Conservation (phyloP, 176 grass and related monocot species). For the Bolboschoenus planiculmis region DNA sequence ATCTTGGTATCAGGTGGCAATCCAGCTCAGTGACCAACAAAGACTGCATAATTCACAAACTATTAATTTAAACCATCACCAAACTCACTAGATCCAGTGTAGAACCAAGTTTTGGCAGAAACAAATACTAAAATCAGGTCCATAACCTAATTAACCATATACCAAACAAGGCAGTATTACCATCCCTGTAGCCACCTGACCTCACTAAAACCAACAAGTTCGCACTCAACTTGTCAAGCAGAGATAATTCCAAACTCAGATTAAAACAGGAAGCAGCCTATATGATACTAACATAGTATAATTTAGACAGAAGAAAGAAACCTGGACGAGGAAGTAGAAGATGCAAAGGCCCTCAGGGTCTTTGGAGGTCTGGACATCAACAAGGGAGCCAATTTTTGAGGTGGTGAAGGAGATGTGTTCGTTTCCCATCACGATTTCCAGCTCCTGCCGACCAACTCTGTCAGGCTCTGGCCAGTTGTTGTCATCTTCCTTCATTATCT, state of each 20-base stretch:
- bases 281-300: background rate
- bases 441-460: slow-evolving; percentile 83
- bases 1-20: background rate
- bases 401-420: slow-evolving; percentile 98
- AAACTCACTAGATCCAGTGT: background rate
- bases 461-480: slow-evolving; percentile 94
- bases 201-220: background rate
- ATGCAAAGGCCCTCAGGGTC: slow-evolving; percentile 85
- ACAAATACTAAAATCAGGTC: background rate
- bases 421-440: slow-evolving; percentile 94
- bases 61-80: background rate
- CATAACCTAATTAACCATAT: background rate
- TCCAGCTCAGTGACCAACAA: background rate
- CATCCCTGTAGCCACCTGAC: background rate
- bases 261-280: background rate
- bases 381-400: slow-evolving; percentile 92
- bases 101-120: background rate
- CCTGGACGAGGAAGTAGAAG: slow-evolving; percentile 98
- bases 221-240: background rate
- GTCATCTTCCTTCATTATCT: slow-evolving; percentile 98
- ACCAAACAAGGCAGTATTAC: background rate
- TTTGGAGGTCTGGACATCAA: slow-evolving; percentile 82
- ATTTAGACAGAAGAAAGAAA: background rate
- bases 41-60: background rate
- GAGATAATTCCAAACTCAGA: background rate